Evolutionary conservation across 202 grass and related monocot species (phyloP).

Genomic region (Hordeum pubiflorum): DNA sequence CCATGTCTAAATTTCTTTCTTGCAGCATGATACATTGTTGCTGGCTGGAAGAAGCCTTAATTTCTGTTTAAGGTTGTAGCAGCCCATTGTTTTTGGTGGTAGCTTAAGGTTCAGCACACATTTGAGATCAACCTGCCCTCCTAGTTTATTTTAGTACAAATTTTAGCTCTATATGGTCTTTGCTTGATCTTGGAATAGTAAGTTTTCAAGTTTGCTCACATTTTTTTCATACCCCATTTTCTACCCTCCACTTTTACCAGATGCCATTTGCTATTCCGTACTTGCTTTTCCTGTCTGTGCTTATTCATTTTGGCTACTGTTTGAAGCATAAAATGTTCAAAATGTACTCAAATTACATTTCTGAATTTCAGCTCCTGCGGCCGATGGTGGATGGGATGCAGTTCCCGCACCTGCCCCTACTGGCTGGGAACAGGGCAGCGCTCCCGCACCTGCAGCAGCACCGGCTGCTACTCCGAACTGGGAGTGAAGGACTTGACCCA

Average conservation of each 20-base stretch:
- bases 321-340: not conserved
- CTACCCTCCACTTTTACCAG: not conserved
- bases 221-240: not conserved
- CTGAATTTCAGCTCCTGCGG: conserved; percentile 44
- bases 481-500: conserved; percentile 21
- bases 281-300: not conserved
- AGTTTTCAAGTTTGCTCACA: not conserved
- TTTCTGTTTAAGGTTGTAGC: not conserved
- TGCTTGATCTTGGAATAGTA: not conserved
- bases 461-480: conserved; percentile 25
- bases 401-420: conserved; percentile 25
- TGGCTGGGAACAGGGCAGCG: conserved; percentile 32
- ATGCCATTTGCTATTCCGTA: not conserved
- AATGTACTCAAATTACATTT: not conserved
- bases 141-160: not conserved
- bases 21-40: not conserved
- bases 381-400: conserved; percentile 53
- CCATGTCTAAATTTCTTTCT: not conserved
- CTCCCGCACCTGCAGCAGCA: conserved; percentile 4
- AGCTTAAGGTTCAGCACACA: not conserved
- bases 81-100: too few species aligned
- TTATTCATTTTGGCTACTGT: not conserved
- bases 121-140: not conserved
- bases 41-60: not conserved
- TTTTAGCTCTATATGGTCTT: not conserved